A percentile compares a stretch with the other conserved stretches of the same genome.
Conservation (phyloP, 2,329 filamentous ascomycete species). For the Fusarium goolgardi region DNA sequence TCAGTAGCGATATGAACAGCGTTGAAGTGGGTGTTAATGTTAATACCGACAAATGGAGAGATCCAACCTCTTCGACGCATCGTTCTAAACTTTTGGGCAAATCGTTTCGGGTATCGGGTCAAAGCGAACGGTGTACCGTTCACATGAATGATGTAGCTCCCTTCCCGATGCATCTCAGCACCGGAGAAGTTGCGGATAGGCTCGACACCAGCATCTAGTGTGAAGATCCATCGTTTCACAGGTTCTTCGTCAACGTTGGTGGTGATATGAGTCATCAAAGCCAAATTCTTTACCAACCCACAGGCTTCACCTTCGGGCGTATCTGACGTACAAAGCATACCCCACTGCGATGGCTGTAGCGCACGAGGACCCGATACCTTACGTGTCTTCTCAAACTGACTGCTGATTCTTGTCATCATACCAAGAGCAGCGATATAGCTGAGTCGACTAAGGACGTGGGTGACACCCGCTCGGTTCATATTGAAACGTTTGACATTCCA, state of each 20-base stretch:
- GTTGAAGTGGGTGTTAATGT: slow-evolving; percentile 91
- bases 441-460: slow-evolving; percentile 92
- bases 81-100: slow-evolving; percentile 85
- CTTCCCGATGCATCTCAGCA: slow-evolving; percentile 85
- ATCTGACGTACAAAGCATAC: slow-evolving; percentile 97
- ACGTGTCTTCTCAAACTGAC: slow-evolving; percentile 98
- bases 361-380: slow-evolving; percentile 97
- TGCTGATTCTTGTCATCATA: slow-evolving; percentile 99
- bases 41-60: slow-evolving; percentile 96
- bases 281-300: slow-evolving; percentile 96
- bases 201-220: slow-evolving; percentile 85
- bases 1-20: slow-evolving; percentile 97
- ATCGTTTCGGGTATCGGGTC: slow-evolving; percentile 86
- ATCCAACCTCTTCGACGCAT: slow-evolving; percentile 91
- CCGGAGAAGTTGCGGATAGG: slow-evolving; percentile 78
- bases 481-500: slow-evolving; percentile 98
- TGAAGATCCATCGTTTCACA: slow-evolving; percentile 86
- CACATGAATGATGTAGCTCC: slow-evolving; percentile 90
- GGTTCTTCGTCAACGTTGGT: slow-evolving; percentile 95
- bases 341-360: slow-evolving; percentile 96
- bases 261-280: slow-evolving; percentile 98
- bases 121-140: slow-evolving; percentile 95
- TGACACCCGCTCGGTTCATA: slow-evolving; percentile 97
- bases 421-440: slow-evolving; percentile 97
- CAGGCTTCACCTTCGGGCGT: slow-evolving; percentile 99